These are phyloP conservation scores for Pleurotus pulmonarius DNA, from an alignment of 768 basidiomycete species.

Conservation along the genomic window DNA sequence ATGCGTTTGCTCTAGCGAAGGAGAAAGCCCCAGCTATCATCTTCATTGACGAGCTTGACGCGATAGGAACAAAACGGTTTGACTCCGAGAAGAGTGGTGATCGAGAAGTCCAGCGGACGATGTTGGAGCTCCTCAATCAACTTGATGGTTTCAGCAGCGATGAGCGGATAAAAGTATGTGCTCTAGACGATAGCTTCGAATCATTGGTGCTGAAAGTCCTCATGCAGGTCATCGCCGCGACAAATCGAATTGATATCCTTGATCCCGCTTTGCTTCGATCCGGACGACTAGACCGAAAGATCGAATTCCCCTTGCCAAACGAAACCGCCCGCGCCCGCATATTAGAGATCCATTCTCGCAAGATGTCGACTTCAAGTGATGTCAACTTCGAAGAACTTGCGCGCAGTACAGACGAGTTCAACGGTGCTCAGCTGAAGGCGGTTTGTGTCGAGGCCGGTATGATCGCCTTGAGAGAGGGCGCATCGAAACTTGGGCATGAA, in stretches of 20 bases:
- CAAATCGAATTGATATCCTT: constrained; percentile 97
- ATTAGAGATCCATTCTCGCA: constrained; percentile 94
- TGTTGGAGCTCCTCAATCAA: constrained; percentile 98
- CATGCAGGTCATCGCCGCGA: constrained; percentile 91
- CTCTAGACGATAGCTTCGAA: constrained; percentile 2
- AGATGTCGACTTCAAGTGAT: constrained; percentile 84
- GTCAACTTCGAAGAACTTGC: constrained; percentile 98
- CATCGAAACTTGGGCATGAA: constrained; percentile 84
- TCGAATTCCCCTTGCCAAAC: constrained; percentile 96
- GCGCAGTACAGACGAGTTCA: constrained; percentile 96
- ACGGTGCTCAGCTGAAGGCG: constrained; percentile 94
- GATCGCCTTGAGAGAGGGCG: constrained; percentile 95
- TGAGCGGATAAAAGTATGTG: constrained; percentile 88
- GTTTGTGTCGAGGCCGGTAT: constrained; percentile 99
- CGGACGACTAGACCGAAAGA: constrained; percentile 95
- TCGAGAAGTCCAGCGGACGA: constrained; percentile 99
- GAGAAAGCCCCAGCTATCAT: constrained; percentile 99
- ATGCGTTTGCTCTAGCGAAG: constrained; percentile 97
- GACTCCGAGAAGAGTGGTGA: constrained; percentile 99
- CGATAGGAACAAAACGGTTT: constrained; percentile 98
- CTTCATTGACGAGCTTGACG: constrained; percentile 97
- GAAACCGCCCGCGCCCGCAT: constrained; percentile 96
- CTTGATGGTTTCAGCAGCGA: constrained; percentile 97
- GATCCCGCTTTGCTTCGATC: constrained; percentile 98
- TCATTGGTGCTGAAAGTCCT: constrained; percentile 1